Conservation (phyloP, 805 yeast genomes). For the Starmerella lactis-condensi region DNA sequence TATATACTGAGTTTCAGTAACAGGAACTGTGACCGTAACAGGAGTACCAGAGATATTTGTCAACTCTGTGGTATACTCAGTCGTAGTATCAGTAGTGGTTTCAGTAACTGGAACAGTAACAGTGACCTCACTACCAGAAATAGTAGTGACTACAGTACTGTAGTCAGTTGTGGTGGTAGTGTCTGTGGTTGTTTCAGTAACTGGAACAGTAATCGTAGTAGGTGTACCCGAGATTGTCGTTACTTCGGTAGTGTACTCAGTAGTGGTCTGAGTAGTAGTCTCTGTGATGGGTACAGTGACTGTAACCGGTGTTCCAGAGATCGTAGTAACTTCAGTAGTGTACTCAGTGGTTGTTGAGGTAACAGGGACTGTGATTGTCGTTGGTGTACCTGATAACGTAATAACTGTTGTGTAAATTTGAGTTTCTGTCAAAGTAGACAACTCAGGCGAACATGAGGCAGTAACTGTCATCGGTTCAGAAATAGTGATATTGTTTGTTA, state of each 20-base stretch:
- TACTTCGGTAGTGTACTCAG: not conserved
- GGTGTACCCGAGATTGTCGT: not conserved
- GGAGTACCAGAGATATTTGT: no score
- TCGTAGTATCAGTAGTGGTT: no score
- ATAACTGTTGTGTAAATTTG: conserved; percentile 2
- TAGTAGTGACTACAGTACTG: not conserved
- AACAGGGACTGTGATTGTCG: conserved; percentile 3
- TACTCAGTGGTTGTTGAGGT: not conserved
- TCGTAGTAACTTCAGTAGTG: not conserved
- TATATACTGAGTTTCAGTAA: not conserved
- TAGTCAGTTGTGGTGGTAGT: conserved; percentile 1
- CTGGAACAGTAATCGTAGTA: conserved; percentile 1
- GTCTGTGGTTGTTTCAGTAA: no score
- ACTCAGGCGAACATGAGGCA: not conserved
- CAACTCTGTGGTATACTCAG: no score
- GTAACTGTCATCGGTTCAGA: not conserved
- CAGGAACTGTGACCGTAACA: conserved; percentile 8
- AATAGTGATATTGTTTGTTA: not conserved
- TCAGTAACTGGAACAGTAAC: not conserved
- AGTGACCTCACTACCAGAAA: not conserved
- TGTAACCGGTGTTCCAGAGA: no score
- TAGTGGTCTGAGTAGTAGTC: no score
- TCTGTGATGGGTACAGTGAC: conserved; percentile 2
- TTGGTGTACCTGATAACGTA: conserved; percentile 4
- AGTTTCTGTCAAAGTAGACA: conserved; percentile 4